Conservation (phyloP, 2,329 filamentous ascomycete genomes). For the Hypoxylon sp. region DNA sequence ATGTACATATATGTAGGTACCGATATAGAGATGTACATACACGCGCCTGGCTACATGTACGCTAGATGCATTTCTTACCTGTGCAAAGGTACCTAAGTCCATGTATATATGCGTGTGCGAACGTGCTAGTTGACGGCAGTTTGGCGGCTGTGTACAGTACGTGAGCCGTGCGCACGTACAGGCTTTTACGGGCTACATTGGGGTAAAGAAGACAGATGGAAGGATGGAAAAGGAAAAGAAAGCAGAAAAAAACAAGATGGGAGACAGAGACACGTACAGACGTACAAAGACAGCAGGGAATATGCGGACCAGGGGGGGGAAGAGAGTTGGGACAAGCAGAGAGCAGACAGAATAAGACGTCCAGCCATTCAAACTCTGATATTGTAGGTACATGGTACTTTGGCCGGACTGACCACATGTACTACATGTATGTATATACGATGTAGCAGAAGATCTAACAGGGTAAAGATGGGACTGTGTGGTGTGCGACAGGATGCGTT, state of each 20-base stretch:
- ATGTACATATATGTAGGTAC: not conserved
- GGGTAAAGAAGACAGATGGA: too few relatives aligned
- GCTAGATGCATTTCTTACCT: not conserved
- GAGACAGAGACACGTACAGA: constrained; percentile 14
- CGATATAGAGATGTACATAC: not conserved
- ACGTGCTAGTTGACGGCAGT: not conserved
- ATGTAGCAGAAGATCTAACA: too few relatives aligned
- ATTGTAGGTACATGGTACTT: constrained; percentile 29
- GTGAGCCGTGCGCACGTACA: not conserved
- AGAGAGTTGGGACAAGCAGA: constrained; percentile 36
- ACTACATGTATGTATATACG: too few relatives aligned
- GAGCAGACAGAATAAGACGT: too few relatives aligned
- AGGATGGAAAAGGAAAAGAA: not conserved
- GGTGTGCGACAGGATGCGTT: constrained; percentile 24
- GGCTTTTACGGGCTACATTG: too few relatives aligned
- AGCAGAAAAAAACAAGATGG: not conserved
- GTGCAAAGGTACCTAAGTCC: not conserved
- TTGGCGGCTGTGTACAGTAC: not conserved
- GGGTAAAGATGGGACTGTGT: constrained; percentile 6
- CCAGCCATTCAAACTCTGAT: constrained; percentile 38
- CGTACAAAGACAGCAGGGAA: too few relatives aligned
- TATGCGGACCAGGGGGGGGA: constrained; percentile 20
- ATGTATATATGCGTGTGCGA: not conserved
- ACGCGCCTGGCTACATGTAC: too few relatives aligned
- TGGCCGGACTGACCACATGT: too few relatives aligned